Conservation (phyloP, 129 eudicot species). For the Tagetes patula region DNA sequence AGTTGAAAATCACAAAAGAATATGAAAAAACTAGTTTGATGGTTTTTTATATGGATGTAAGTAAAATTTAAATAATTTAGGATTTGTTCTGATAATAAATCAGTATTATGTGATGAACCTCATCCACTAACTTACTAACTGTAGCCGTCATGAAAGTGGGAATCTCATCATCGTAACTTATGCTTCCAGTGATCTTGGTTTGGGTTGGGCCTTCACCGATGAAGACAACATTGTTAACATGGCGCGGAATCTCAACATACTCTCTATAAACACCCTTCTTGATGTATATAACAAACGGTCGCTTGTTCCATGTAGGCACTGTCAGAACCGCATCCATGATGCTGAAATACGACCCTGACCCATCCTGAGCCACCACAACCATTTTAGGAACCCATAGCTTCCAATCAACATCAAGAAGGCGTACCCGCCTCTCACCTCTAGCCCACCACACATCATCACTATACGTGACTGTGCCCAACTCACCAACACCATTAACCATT, state of each 20-base stretch:
- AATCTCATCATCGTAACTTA: conserved; percentile 44
- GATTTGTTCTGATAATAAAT: too few species aligned
- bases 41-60: too few species aligned
- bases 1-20: too few species aligned
- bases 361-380: conserved; percentile 57
- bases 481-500: conserved; percentile 41
- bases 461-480: conserved; percentile 11
- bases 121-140: conserved; percentile 44
- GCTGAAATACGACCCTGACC: conserved; percentile 43
- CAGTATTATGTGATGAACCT: too few species aligned
- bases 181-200: conserved; percentile 54
- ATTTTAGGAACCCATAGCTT: conserved; percentile 33
- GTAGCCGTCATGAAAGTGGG: conserved; percentile 59
- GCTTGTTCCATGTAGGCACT: conserved; percentile 29
- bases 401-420: conserved; percentile 21
- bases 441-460: conserved; percentile 40
- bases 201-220: conserved; percentile 67
- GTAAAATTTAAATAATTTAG: too few species aligned
- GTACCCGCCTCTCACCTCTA: conserved; percentile 16
- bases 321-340: conserved; percentile 48
- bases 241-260: conserved; percentile 33
- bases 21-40: too few species aligned
- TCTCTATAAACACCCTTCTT: conserved; percentile 71
- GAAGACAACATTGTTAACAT: conserved; percentile 36
- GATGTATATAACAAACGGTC: conserved; percentile 44